Evolutionary conservation across 177 flowering plant genomes (phyloP), one percentile per base, ranked within the genome.

Genomic region (Vitis hybrid): DNA sequence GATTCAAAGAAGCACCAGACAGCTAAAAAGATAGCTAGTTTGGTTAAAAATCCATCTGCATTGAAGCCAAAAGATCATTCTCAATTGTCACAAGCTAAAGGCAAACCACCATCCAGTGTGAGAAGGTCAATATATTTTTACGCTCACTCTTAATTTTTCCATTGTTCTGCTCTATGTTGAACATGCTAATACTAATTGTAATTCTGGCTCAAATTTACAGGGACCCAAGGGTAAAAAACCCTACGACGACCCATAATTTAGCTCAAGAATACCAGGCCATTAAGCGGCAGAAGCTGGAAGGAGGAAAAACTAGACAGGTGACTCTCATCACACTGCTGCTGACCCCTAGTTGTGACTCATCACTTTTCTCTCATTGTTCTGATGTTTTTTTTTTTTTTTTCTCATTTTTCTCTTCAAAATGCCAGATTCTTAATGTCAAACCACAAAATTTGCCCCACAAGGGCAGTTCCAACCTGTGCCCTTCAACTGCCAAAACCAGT

Each of bases 211-310:
- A 8, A 50, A 52, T 12, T 22, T 62, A 13, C 70, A 87, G 89
- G 63, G 79, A 74, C 11, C 56, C 73, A 16, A 84, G 73, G 68
- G 68, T 67, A 26, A 89, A 81, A 22, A 84, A 61, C 29, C 51
- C 70, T 45, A 64, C 57, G 33, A 80, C 76, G 10, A 83, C 87
- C 53, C 81, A 85, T n/a, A 85, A 75, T 67, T 68, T 93, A 21
- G 85, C 82, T 33, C 98, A 86, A 70, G 97, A 94, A 73, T 90
- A 93, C 70, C 99, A 89, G 71, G 97, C 99, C 58, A 89, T 96
- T 62, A 96, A 96, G 83, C 77, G 88, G 53, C 99, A 96, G 79
- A 92, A 93, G 79, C 81, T 96, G 70, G 99, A 93, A 1, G 95
- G 82, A 52, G 98, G 98, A 52, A 86, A 68, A 80, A 74, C 95